phyloP scores from a whole-genome alignment of 1,284 basidiomycete species.

The Puccinia horiana region DNA sequence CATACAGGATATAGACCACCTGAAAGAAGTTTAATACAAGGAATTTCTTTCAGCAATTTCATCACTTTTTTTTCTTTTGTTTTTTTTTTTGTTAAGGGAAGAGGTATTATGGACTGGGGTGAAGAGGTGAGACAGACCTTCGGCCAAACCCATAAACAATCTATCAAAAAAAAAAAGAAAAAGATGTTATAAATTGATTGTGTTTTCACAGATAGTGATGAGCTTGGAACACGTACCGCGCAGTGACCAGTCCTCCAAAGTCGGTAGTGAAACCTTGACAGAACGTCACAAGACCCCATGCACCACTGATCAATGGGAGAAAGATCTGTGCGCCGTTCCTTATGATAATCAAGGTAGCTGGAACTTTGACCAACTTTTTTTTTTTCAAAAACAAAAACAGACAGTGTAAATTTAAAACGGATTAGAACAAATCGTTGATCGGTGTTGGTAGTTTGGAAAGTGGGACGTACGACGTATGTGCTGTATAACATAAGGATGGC shows the following conservation, averaged over 20 bases:
- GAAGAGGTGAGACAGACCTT: background rate
- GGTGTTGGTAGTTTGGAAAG: background rate
- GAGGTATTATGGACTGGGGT: too few species aligned
- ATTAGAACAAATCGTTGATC: background rate
- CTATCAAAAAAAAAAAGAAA: background rate
- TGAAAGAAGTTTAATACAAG: background rate
- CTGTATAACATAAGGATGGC: background rate
- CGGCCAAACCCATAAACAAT: slow-evolving; percentile 30
- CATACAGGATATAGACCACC: slow-evolving; percentile 9
- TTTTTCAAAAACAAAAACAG: too few species aligned
- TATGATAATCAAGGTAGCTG: slow-evolving; percentile 4
- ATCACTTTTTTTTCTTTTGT: background rate
- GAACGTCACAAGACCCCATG: slow-evolving; percentile 21
- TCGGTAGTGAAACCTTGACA: slow-evolving; percentile 16
- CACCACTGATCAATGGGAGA: background rate
- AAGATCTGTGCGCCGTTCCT: slow-evolving; percentile 14
- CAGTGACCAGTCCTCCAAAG: background rate
- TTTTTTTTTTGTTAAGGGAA: too few species aligned
- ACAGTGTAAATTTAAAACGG: background rate
- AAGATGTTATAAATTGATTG: background rate
- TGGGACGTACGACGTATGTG: slow-evolving; percentile 24
- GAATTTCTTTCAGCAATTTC: background rate
- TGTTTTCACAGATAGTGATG: too few species aligned
- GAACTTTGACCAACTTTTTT: slow-evolving; percentile 30
- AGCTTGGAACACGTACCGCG: background rate